A percentile compares a stretch with the other conserved stretches of the same genome.
Evolutionary conservation across 2,329 filamentous ascomycete genomes (phyloP).

Genomic region (Seiridium cupressi): DNA sequence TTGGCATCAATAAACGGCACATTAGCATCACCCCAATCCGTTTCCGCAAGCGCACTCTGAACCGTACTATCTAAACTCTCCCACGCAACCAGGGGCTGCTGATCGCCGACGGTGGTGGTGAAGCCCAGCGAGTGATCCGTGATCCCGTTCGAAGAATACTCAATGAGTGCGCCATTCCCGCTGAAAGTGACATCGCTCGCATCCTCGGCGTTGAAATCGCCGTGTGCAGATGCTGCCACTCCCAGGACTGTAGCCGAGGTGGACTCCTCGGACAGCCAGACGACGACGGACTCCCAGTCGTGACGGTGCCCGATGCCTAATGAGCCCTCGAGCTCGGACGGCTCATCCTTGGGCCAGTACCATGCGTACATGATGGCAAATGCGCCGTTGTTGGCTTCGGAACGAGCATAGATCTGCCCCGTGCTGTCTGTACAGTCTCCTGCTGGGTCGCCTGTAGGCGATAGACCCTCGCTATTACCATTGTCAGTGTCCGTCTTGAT

Average conservation of each 20-base stretch:
- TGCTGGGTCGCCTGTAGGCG: slow-evolving; percentile 20
- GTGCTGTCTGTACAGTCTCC: slow-evolving; percentile 23
- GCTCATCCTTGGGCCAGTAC: slow-evolving; percentile 37
- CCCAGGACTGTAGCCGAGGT: slow-evolving; percentile 22
- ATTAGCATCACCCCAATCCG: slow-evolving; percentile 37
- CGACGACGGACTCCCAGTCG: slow-evolving; percentile 32
- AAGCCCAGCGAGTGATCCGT: slow-evolving; percentile 33
- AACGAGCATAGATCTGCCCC: slow-evolving; percentile 32
- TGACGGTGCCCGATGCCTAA: slow-evolving; percentile 31
- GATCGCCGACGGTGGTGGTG: slow-evolving; percentile 29
- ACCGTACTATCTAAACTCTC: slow-evolving; percentile 32
- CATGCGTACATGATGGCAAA: slow-evolving; percentile 31
- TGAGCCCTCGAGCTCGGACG: slow-evolving; percentile 16
- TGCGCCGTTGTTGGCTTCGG: slow-evolving; percentile 20
- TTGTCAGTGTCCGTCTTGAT: slow-evolving; percentile 6
- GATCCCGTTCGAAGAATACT: slow-evolving; percentile 26
- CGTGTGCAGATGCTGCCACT: slow-evolving; percentile 30
- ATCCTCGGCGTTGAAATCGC: slow-evolving; percentile 18
- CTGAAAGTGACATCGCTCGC: slow-evolving; percentile 18
- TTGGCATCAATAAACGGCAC: slow-evolving; percentile 34
- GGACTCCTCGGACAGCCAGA: slow-evolving; percentile 24
- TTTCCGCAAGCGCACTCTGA: slow-evolving; percentile 29
- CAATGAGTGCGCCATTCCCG: slow-evolving; percentile 22
- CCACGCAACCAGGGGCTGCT: slow-evolving; percentile 39
- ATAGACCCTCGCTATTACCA: slow-evolving; percentile 23